Base-by-base conservation (phyloP, 2,329 filamentous ascomycete genomes). In the Cryphonectria japonica region DNA sequence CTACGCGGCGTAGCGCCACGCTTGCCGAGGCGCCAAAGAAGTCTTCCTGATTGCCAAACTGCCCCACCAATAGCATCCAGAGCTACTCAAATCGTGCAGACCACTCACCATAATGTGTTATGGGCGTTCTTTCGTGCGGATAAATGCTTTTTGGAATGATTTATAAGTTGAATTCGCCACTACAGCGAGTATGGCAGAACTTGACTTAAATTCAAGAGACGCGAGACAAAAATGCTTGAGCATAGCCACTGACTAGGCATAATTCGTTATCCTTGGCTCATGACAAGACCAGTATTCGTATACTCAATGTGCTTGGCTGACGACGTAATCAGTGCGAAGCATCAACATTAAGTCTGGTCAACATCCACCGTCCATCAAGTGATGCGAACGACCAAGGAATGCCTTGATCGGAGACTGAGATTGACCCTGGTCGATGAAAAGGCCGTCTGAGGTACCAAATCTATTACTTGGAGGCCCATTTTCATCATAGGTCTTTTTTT, bases 1-100 rank as follows among this genome's bases (percentile, higher is more conserved):
- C 16, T n/a, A 34, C 32, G 29, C 5, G 29, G 11, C 8, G 13
- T 50, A 54, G 46, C 19, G 64, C 64, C 32, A 19, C 52, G 64
- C 43, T 8, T 29, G 64, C 64, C 64, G 43, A 66, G 64, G 16
- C 64, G 64, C 64, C 64, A 66, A 66, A 52, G 26, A 50, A 52
- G 19, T n/a, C 26, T 37, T 50, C 14, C 26, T 26, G 22, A 2
- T n/a, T 13, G 63, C 64, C 32, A 22, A 66, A 34, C 64, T 52
- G 39, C 13, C n/a, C 13, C 19, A 50, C n/a, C 14, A 26, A 34
- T n/a, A 34, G n/a, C 3, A 37, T 54, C 14, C 19, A 43, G 19
- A 16, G 32, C 9, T 13, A n/a, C 29, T 39, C 19, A 39, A 37
- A 9, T 1, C 32, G 13, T 61, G 32, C 2, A 41, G 39, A 2